A percentile compares a stretch with the other conserved stretches of the same genome.
phyloP scores from a whole-genome alignment of 768 basidiomycete species.

The Tylopilus plumbeoviolaceoides region DNA sequence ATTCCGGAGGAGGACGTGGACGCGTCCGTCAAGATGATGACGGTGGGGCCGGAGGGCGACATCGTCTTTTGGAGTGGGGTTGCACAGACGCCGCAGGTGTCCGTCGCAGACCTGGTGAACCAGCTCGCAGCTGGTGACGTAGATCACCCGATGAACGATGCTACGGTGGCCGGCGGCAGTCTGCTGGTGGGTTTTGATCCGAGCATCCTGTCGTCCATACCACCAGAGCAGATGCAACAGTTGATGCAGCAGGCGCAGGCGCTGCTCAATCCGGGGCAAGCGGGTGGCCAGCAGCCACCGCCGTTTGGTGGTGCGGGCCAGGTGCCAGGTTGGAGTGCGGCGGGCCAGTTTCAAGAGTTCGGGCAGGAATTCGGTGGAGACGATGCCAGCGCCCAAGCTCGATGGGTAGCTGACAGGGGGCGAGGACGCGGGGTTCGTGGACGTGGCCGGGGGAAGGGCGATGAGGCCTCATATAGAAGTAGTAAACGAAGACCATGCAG shows the following conservation, averaged over 20 bases:
- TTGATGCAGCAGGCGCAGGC: conserved; percentile 46
- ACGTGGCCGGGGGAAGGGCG: conserved; percentile 52
- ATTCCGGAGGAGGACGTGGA: conserved; percentile 71
- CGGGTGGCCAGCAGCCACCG: conserved; percentile 29
- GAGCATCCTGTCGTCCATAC: conserved; percentile 38
- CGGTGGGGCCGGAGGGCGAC: conserved; percentile 64
- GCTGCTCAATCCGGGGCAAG: conserved; percentile 28
- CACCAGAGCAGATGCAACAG: conserved; percentile 61
- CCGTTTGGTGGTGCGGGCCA: conserved; percentile 37
- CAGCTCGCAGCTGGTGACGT: conserved; percentile 50
- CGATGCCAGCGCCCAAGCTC: conserved; percentile 39
- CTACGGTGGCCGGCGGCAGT: conserved; percentile 29
- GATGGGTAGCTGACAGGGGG: conserved; percentile 46
- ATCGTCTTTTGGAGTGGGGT: conserved; percentile 57
- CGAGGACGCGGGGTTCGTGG: conserved; percentile 55
- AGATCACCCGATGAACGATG: conserved; percentile 37
- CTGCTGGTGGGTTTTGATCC: conserved; percentile 41
- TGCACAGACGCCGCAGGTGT: conserved; percentile 30
- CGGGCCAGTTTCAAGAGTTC: conserved; percentile 42
- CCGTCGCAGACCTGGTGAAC: conserved; percentile 68
- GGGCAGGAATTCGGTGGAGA: conserved; percentile 47
- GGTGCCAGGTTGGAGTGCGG: conserved; percentile 34
- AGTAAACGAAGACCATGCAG: conserved; percentile 87
- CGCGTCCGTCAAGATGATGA: conserved; percentile 58
- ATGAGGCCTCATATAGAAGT: conserved; percentile 64